Base-by-base conservation (phyloP, 345 rosid genomes). In the Hirschfeldia incana region DNA sequence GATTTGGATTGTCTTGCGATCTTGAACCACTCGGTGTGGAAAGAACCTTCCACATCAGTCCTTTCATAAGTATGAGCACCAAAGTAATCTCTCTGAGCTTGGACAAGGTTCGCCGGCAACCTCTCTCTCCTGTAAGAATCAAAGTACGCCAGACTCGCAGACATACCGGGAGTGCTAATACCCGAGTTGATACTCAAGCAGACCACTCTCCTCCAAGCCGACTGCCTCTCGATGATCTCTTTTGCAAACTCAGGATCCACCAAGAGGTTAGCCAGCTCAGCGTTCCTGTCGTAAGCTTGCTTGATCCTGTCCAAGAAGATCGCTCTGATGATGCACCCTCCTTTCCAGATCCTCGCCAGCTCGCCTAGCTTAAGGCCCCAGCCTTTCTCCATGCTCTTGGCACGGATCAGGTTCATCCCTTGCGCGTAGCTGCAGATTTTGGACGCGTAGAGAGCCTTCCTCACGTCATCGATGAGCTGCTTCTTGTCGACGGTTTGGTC, bases 1-100 rank as follows among this genome's bases (percentile, higher is more conserved):
- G 82, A 82, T 82, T 88, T 90, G 21, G 82, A 81, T 82, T 87
- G 87, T 75, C 84, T 90, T 46, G 99, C 97, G 70, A 86, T 88
- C 90, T 94, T 94, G 87, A 91, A 94, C 99, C 99, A 95, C 77
- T 95, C 99, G 0, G 98, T 92, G 44, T 95, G 98, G 92, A 90
- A 95, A 55, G 96, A 83, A 39, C 99, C 99, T 75, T 92, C 96
- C 70, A 87, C 64, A 75, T 95, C 99, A 74, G 85, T 81, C 88
- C 99, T 87, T 73, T 95, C 99, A 76, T 95, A 95, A 5, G 99
- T 95, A 76, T 95, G 99, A 70, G 99, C 99, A 26, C 98, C 99
- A 74, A 95, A 95, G 73, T 93, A 95, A 61, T 95, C 99, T 63
- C 98, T 77, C 72, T 95, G 99, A 44, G 99, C 99, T 84, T 95